A percentile compares a stretch with the other conserved stretches of the same genome.
Conservation (phyloP, 768 basidiomycete genomes). For the Lactarius vividus region DNA sequence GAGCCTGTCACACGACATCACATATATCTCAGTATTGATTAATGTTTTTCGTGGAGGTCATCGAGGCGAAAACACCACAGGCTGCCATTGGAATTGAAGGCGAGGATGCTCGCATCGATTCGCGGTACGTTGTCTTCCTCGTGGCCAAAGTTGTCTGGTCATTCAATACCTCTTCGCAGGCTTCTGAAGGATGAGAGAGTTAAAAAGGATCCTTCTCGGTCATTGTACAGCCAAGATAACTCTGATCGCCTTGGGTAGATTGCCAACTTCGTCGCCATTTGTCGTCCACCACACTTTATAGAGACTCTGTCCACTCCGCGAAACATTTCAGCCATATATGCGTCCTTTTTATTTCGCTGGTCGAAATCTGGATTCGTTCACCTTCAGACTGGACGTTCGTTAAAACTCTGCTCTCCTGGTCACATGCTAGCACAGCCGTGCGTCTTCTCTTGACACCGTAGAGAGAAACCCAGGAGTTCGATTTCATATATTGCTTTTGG, state of each 20-base stretch:
- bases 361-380: too few species aligned
- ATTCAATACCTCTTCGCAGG: constrained; percentile 38
- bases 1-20: constrained; percentile 34
- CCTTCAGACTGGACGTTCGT: too few species aligned
- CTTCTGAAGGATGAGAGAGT: constrained; percentile 89
- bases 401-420: too few species aligned
- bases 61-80: constrained; percentile 90
- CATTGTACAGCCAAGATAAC: constrained; percentile 48
- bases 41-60: constrained; percentile 52
- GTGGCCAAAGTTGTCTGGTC: background rate
- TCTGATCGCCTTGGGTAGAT: constrained; percentile 43
- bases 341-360: too few species aligned
- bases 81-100: constrained; percentile 85
- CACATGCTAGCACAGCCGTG: too few species aligned
- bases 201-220: constrained; percentile 49
- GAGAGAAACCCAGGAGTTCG: too few species aligned
- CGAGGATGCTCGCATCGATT: constrained; percentile 85
- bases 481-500: too few species aligned
- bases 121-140: constrained; percentile 53
- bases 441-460: too few species aligned
- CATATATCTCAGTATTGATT: background rate
- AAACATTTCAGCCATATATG: too few species aligned
- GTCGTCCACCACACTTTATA: background rate
- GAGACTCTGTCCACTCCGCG: background rate
- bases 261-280: background rate